Conservation (phyloP, 495 filamentous ascomycete species). For the Podospora sp. region DNA sequence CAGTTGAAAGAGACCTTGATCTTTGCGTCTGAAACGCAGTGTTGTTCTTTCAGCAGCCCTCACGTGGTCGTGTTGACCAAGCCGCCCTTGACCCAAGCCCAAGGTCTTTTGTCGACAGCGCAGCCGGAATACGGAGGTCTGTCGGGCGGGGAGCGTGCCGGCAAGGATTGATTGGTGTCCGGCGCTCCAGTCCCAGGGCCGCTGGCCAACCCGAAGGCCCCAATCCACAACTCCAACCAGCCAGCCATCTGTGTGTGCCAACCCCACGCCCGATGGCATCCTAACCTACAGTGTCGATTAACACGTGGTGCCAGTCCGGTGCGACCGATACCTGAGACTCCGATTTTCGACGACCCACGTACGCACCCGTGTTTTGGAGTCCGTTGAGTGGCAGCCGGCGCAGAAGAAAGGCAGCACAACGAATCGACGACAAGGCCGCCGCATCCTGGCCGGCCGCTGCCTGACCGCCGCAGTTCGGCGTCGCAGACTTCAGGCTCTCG, state of each 20-base stretch:
- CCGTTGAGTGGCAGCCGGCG: constrained; percentile 6
- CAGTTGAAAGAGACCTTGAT: background rate
- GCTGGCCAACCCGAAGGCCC: constrained; percentile 14
- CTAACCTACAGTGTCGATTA: constrained; percentile 32
- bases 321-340: constrained; percentile 23
- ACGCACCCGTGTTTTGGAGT: constrained; percentile 17
- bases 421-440: background rate
- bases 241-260: constrained; percentile 14
- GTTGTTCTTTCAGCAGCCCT: background rate
- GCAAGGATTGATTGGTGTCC: constrained; percentile 12
- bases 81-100: background rate
- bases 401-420: background rate
- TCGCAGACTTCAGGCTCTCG: background rate
- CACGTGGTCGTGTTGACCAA: constrained; percentile 1
- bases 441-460: constrained; percentile 12
- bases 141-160: constrained; percentile 11
- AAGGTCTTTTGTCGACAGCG: background rate
- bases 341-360: constrained; percentile 27
- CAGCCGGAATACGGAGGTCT: constrained; percentile 13
- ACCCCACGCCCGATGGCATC: constrained; percentile 32
- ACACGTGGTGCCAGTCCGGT: constrained; percentile 45
- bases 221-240: constrained; percentile 7
- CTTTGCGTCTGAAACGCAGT: background rate
- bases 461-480: background rate
- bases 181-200: background rate